phyloP scores from a whole-genome alignment of 164 flowering plant species.

The Houttuynia cordata region DNA sequence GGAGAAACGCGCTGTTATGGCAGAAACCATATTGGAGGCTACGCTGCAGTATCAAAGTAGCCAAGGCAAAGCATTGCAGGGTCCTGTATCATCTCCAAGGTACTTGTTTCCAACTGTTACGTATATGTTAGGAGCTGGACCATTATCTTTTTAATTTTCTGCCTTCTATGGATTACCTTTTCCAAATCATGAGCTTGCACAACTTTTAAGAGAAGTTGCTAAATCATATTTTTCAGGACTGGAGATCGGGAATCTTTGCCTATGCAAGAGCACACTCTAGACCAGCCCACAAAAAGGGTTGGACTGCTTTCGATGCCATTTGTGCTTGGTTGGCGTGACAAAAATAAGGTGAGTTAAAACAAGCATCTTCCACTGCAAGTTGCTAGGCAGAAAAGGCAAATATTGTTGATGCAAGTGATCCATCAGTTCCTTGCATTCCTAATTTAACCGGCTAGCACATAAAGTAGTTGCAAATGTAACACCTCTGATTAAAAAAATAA shows the following conservation, averaged over 20 bases:
- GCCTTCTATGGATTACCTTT: too few species aligned
- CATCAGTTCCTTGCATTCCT: too few species aligned
- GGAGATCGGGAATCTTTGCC: conserved; percentile 5
- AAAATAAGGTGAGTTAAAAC: conserved; percentile 46
- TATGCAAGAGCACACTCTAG: conserved; percentile 50
- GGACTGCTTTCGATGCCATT: conserved; percentile 71
- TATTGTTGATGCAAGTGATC: too few species aligned
- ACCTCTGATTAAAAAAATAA: too few species aligned
- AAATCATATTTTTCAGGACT: background rate
- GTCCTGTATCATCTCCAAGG: conserved; percentile 55
- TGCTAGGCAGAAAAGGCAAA: too few species aligned
- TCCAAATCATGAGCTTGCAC: too few species aligned
- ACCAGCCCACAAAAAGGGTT: conserved; percentile 53
- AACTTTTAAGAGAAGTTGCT: background rate
- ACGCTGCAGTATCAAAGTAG: conserved; percentile 92
- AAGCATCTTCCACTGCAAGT: too few species aligned
- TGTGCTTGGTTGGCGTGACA: conserved; percentile 86
- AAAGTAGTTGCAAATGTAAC: too few species aligned
- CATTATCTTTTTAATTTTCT: too few species aligned
- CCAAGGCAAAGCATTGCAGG: conserved; percentile 55
- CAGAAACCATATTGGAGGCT: conserved; percentile 95
- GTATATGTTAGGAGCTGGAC: too few species aligned
- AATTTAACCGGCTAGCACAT: too few species aligned
- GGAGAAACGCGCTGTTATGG: conserved; percentile 95
- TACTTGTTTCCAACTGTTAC: conserved; percentile 5